phyloP scores from a whole-genome alignment of 257 asterid species.

The Nicotiana tomentosiformis region DNA sequence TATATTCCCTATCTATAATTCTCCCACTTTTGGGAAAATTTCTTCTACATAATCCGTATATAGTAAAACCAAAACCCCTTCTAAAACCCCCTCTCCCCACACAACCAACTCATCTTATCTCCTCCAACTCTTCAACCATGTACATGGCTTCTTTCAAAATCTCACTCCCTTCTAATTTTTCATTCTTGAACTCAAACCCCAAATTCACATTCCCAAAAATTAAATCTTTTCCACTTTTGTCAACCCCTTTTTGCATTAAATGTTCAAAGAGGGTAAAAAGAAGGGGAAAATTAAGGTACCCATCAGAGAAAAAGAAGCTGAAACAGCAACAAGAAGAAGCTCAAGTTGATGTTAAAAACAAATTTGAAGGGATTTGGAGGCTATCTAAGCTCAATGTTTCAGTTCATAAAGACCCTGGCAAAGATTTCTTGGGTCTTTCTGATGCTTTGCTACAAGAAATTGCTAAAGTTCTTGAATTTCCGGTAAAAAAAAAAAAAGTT shows the following conservation, averaged over 20 bases:
- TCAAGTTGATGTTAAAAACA: conserved; percentile 25
- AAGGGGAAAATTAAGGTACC: conserved; percentile 83
- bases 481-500: conserved; percentile 36
- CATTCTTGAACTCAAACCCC: conserved; percentile 25
- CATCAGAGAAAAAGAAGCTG: conserved; percentile 88
- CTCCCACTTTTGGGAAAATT: background rate
- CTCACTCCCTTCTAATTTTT: conserved; percentile 19
- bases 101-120: background rate
- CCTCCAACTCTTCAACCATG: conserved; percentile 16
- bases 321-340: conserved; percentile 30
- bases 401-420: conserved; percentile 85
- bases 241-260: conserved; percentile 21
- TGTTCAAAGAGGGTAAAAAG: conserved; percentile 66
- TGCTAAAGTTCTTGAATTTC: conserved; percentile 81
- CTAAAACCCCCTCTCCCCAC: background rate
- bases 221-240: conserved; percentile 5
- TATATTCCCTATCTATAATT: background rate
- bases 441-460: conserved; percentile 64
- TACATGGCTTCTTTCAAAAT: conserved; percentile 34
- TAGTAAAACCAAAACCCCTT: background rate
- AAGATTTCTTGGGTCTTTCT: conserved; percentile 66
- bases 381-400: conserved; percentile 61
- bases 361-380: conserved; percentile 75
- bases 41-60: too few species aligned
- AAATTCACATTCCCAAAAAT: conserved; percentile 18